Conservation (phyloP, 768 basidiomycete species). For the Albatrellus ellisii region DNA sequence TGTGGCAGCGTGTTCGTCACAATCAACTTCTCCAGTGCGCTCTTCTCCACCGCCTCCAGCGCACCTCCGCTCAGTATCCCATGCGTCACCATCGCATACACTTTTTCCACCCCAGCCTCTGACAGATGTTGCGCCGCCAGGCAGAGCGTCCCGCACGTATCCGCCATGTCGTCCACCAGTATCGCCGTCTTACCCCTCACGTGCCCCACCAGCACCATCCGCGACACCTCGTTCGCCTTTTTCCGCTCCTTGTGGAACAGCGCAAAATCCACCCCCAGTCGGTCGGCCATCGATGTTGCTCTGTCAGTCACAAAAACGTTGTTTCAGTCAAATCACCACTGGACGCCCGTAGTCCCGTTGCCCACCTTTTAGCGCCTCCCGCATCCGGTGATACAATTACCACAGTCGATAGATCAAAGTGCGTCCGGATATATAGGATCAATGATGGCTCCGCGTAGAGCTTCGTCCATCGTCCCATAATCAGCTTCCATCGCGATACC, state of each 20-base stretch:
- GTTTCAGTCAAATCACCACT: neutral
- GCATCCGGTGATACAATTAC: conserved; percentile 98
- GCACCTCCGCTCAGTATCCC: conserved; percentile 91
- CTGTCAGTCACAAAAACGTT: conserved; percentile 26
- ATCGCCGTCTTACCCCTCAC: conserved; percentile 89
- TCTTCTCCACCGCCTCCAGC: conserved; percentile 54
- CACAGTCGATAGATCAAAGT: conserved; percentile 74
- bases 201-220: conserved; percentile 92
- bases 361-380: conserved; percentile 92
- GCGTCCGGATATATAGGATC: conserved; percentile 86
- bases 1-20: conserved; percentile 99
- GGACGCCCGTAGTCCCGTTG: conserved; percentile 1
- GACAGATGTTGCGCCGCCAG: conserved; percentile 81
- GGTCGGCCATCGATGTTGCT: conserved; percentile 94
- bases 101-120: conserved; percentile 77
- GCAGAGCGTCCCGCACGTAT: conserved; percentile 90
- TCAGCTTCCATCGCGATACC: too few relatives aligned
- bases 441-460: conserved; percentile 94
- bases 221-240: conserved; percentile 88
- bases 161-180: conserved; percentile 97
- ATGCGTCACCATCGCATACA: conserved; percentile 92
- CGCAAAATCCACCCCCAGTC: conserved; percentile 93
- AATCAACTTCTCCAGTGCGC: conserved; percentile 82
- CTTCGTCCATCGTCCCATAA: conserved; percentile 28
- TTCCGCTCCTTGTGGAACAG: conserved; percentile 99